Base-by-base conservation (phyloP, 78 protist species). In the Dictyostelium brefeldianum region DNA sequence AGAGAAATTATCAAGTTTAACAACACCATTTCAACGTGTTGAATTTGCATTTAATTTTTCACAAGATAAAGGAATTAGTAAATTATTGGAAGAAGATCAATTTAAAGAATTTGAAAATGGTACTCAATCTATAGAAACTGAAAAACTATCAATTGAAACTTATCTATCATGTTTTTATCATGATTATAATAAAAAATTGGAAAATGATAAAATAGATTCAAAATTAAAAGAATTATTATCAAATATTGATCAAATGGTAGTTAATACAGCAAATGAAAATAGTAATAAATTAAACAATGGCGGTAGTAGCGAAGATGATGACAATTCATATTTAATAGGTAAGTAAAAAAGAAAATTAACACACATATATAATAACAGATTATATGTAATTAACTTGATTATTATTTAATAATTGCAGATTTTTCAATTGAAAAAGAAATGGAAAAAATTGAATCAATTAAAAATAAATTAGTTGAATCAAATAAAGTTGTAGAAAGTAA, bases 341-440 rank as follows among this genome's bases (percentile, higher is more conserved):
- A 71, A 18, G 53, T 71, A 14, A 14, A 14, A 53, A 53, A 53
- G 15, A 51, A 51, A 51, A 51, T 18, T 18, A 54, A 17, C 0
- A 1, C 12, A 56, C 7, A 56, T 56, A 20, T 18, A 0, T 56
- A 17, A 56, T 56, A 56, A 56, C n/a, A 56, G n/a, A 20, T 22
- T n/a, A n/a, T 65, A 25, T 22, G 5, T 65, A 27, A 65, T 65
- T 29, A 8, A 27, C 11, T 27, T 27, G 3, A 11, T 64, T 27
- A 9, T 27, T 64, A n/a, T n/a, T n/a, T n/a, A n/a, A n/a, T n/a
- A n/a, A n/a, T 64, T 27, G 8, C 25, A 65, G 73, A 65, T 65
- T 65, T 65, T 65, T n/a, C 92, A 50, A 87, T 87, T 74, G 92
- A 87, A 36, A 87, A 87, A 48, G 92, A 87, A 31, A 87, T 87